Evolutionary conservation across 2,329 filamentous ascomycete species (phyloP), one percentile per base, ranked within the genome.

Genomic region (Anthostomella pinea): DNA sequence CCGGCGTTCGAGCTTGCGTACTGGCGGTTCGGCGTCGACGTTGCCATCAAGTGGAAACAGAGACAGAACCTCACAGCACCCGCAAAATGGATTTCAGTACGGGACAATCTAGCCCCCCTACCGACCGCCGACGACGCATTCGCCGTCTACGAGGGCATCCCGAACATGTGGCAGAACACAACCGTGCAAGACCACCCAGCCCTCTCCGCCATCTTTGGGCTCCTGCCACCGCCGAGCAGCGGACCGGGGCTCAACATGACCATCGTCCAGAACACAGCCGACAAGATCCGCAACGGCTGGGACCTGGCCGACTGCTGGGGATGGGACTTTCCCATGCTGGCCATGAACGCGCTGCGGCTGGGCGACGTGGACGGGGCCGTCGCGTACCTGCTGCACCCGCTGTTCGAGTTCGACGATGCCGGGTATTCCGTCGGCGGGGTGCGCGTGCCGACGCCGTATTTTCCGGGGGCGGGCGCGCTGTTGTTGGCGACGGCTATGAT

Each of bases 1-100:
- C 73, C 77, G 13, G 69, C 75, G 0, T 81, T 81, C 38, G 77
- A 81, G 58, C 59, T 75, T 5, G 71, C 76, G 6, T 81, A 81
- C 55, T 81, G 76, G 76, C 66, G 72, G 11, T 81, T 81, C 41
- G 77, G 77, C 2, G 64, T 81, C 11, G 66, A 73, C 16, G 54
- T 79, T 2, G 77, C 77, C 3, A 60, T 64, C 3, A 48, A 57
- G 8, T 81, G 77, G 77, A 74, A 73, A 49, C 39, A 57, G 30
- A 63, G 75, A 3, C 69, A 72, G 30, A 58, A 58, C 2, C 58
- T 66, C n/a, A 28, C 60, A 0, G 54, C 68, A 0, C 75, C 76
- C 0, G 29, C 48, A 0, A 47, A 53, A 2, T 81, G 76, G 76
- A 54, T 53, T 1, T 54, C 53, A 1, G 72, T 80, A 3, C 62